These are phyloP conservation scores for Neurospora cerealis DNA, from an alignment of 495 filamentous ascomycete species.

Conservation along the genomic window DNA sequence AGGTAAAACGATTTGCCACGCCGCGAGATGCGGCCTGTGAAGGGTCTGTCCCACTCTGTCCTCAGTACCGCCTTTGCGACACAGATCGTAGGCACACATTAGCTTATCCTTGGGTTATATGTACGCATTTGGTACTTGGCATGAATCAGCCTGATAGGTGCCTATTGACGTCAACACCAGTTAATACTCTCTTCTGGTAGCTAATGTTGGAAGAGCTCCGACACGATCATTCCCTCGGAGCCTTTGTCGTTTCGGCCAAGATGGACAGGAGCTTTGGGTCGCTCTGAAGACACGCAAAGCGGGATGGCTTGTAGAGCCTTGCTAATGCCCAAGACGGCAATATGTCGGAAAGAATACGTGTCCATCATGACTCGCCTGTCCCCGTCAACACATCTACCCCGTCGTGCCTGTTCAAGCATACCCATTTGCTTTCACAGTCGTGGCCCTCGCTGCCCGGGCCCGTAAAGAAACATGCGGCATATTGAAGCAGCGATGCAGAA, in stretches of 20 bases:
- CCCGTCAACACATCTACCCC: not conserved
- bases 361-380: not conserved
- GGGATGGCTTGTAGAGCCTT: not conserved
- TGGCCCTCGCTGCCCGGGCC: not conserved
- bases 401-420: not conserved
- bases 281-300: not conserved
- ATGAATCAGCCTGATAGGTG: not conserved
- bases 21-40: not conserved
- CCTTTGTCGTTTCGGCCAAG: not conserved
- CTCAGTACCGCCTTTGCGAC: not conserved
- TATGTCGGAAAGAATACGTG: not conserved
- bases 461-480: not conserved
- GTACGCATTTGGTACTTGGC: not conserved
- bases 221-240: not conserved
- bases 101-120: not conserved
- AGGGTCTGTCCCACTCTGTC: not conserved
- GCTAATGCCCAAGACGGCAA: not conserved
- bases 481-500: not conserved
- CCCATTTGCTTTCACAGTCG: not conserved
- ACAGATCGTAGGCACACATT: not conserved
- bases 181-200: not conserved
- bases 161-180: not conserved
- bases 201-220: not conserved
- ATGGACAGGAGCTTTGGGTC: not conserved
- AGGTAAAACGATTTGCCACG: not conserved